A percentile compares a stretch with the other conserved stretches of the same genome.
Conservation (phyloP, 2,329 filamentous ascomycete species). For the Fusarium fujikuroi region DNA sequence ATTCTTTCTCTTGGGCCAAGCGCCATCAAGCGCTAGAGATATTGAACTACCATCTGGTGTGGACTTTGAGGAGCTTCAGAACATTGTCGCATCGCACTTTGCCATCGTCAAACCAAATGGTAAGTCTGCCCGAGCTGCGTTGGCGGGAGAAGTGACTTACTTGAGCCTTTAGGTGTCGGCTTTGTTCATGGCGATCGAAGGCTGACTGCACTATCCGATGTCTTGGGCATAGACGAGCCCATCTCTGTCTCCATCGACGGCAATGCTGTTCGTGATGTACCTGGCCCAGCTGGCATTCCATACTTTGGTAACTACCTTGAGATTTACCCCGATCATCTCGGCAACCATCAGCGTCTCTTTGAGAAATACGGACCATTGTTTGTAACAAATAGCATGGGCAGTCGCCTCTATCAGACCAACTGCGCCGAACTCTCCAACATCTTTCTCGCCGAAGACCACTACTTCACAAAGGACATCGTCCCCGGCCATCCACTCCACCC, state of each 20-base stretch:
- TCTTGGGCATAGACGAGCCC: constrained; percentile 45
- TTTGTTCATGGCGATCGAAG: constrained; percentile 46
- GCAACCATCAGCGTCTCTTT: constrained; percentile 65
- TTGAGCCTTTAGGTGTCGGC: constrained; percentile 54
- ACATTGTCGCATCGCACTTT: constrained; percentile 42
- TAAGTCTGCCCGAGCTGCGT: too few species aligned
- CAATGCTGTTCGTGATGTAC: constrained; percentile 59
- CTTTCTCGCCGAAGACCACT: constrained; percentile 60
- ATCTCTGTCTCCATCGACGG: constrained; percentile 62
- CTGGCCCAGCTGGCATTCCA: constrained; percentile 59
- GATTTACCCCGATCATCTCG: constrained; percentile 66
- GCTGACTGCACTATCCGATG: constrained; percentile 47
- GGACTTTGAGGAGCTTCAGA: constrained; percentile 11
- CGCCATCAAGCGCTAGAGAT: too few species aligned
- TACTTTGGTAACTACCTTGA: constrained; percentile 65
- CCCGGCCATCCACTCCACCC: constrained; percentile 59
- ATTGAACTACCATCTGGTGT: too few species aligned
- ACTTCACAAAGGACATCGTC: constrained; percentile 64
- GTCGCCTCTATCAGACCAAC: constrained; percentile 60
- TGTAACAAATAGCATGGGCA: constrained; percentile 63
- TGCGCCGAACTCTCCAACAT: constrained; percentile 58
- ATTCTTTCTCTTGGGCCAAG: background rate
- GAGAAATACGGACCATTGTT: constrained; percentile 63
- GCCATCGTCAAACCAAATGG: constrained; percentile 55
- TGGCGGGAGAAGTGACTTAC: too few species aligned